Base-by-base conservation (phyloP, 768 basidiomycete species). In the Multifurca ochricompacta region DNA sequence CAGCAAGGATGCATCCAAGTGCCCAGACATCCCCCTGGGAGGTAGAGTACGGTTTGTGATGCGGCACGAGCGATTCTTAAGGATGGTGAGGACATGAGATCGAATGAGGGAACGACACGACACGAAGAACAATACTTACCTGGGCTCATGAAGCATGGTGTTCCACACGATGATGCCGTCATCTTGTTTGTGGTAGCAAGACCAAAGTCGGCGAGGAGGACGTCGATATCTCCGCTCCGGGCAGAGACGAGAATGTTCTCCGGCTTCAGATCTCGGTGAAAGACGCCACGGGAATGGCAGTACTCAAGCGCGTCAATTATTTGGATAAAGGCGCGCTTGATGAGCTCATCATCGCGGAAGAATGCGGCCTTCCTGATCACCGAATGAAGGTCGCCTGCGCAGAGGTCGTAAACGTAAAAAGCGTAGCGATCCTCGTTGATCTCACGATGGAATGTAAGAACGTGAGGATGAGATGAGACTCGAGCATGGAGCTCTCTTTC, bases 361-460 rank as follows among this genome's bases (percentile, higher is more conserved):
- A 52, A 54, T 25, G n/a, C 19, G n/a, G 11, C 18, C 2, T 21
- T 46, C 35, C 10, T 30, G 30, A 54, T 54, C 23, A 48, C 37
- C 21, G 48, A 42, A 48, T 35, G 32, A 19, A 54, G 48, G 11
- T 53, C 44, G 19, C 52, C 52, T 4, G 52, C 36, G 16, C 52
- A 56, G 19, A 56, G 54, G 35, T 52, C 50, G 43, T 44, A 51
- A 27, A 56, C 50, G 43, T 36, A 53, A 34, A 53, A 46, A 7
- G 89, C 84, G 72, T 80, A 81, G 59, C 76, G 74, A 56, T 75
- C 74, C 61, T 91, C 89, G 66, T 92, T 85, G 60, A 95, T 76
- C 56, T 92, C 83, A 62, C 87, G 84, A 70, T 92, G 85, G 40
- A 96, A 78, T 28, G 89, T 87, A 66, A 95, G 88, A 59, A 98